Percentiles rank a stretch among this genome's conserved stretches.
phyloP scores from a whole-genome alignment of 73 alveolate species.

The Paramecium octaurelia region DNA sequence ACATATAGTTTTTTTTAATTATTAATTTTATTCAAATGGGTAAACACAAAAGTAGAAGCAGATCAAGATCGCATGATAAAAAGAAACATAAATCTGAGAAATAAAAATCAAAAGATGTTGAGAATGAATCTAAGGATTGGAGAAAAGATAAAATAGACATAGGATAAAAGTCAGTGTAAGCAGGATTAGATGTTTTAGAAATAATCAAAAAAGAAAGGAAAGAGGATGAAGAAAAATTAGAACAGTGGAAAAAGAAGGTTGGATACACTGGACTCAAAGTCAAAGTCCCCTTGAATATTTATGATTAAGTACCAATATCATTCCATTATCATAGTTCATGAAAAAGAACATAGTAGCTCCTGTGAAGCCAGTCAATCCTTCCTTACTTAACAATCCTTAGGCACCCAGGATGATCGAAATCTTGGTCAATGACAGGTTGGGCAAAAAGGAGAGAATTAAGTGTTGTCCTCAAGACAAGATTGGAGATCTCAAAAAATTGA shows the following conservation, averaged over 20 bases:
- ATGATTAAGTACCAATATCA: not conserved
- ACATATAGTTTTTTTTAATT: not conserved
- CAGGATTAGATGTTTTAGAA: conserved; percentile 47
- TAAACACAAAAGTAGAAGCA: conserved; percentile 18
- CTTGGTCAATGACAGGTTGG: conserved; percentile 88
- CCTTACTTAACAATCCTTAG: conserved; percentile 30
- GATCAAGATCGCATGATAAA: not conserved
- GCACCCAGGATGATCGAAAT: conserved; percentile 86
- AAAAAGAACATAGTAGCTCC: conserved; percentile 38
- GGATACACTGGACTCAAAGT: conserved; percentile 41
- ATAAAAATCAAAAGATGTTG: not conserved
- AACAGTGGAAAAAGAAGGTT: conserved; percentile 26
- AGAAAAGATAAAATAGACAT: not conserved
- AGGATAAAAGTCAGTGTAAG: not conserved
- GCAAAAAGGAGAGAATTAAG: conserved; percentile 88
- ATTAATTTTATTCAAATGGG: not conserved
- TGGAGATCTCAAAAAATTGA: conserved; percentile 80
- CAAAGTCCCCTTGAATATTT: conserved; percentile 1
- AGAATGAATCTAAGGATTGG: conserved; percentile 4
- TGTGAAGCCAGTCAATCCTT: conserved; percentile 7
- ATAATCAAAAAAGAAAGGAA: conserved; percentile 32
- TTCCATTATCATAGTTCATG: not conserved
- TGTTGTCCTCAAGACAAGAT: conserved; percentile 91
- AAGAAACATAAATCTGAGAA: conserved; percentile 4
- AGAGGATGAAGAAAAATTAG: conserved; percentile 46